Evolutionary conservation across 768 basidiomycete species (phyloP), one percentile per base, ranked within the genome.

Genomic region (Floccularia luteovirens): DNA sequence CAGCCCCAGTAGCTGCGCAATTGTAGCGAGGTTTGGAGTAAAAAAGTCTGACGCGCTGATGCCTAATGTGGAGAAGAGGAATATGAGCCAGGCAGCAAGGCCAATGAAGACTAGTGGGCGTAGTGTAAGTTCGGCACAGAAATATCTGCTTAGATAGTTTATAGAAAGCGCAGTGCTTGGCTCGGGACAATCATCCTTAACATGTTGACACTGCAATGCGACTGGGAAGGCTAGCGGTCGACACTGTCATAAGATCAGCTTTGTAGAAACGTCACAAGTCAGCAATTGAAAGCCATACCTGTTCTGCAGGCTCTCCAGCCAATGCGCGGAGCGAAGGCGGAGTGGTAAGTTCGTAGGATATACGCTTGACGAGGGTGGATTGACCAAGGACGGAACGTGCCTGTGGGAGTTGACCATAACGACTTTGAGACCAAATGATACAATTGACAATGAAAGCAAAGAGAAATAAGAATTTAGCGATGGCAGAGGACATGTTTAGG

Each of bases 11-110:
- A 88, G 64, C 36, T 82, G 75, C 0, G 94, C 80, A 23, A 97
- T 84, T 1, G 93, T 90, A 0, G 87, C 85, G 13, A 99, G 74
- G 58, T 99, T 98, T 1, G 93, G 93, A 38, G 88, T 92, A 71
- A 98, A 98, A 64, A 97, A 97, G 61, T 98, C 94, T 13, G 91
- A 87, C 4, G 93, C 92, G 47, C 82, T 83, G 57, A 96, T 96
- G 3, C 92, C 92, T 24, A 97, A 82, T 24, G 88, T 93, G 16
- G 91, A 91, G 66, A 99, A 98, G 39, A 99, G 79, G 67, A 97
- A 96, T 20, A 79, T 48, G 13, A 91, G 74, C 90, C 90, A 94
- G 16, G 84, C 31, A 7, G 88, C 46, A 45, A 91, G 73, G 28
- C 67, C 77, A 2, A 55, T 48, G 59, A 91, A 90, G 3, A 74